phyloP scores from a whole-genome alignment of 1,139 yeast genomes.

The Wickerhamomyces sp. region DNA sequence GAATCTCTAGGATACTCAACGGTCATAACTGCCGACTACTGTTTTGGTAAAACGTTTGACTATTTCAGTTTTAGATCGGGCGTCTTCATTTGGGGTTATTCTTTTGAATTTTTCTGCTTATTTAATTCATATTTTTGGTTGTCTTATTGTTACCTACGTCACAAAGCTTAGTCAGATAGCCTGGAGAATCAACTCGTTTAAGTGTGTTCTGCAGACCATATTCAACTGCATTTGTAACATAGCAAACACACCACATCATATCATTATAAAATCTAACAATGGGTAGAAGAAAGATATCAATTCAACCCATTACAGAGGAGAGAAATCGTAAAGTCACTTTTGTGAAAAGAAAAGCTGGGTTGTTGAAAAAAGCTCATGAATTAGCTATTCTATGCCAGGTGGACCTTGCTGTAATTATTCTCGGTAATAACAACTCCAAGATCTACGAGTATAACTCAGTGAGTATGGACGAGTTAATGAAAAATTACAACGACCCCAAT shows the following conservation, averaged over 20 bases:
- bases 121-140: too few relatives aligned
- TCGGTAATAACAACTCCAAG: constrained; percentile 73
- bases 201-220: too few relatives aligned
- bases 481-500: constrained; percentile 40
- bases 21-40: too few relatives aligned
- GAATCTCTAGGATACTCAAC: too few relatives aligned
- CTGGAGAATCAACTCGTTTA: too few relatives aligned
- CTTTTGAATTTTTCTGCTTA: too few relatives aligned
- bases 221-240: too few relatives aligned
- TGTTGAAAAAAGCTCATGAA: constrained; percentile 95
- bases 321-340: constrained; percentile 86
- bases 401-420: constrained; percentile 84
- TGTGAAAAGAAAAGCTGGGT: constrained; percentile 90
- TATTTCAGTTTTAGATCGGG: too few relatives aligned
- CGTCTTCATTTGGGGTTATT: too few relatives aligned
- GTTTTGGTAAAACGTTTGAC: too few relatives aligned
- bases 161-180: too few relatives aligned
- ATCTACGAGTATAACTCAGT: constrained; percentile 80
- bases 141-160: too few relatives aligned
- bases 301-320: constrained; percentile 87
- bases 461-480: constrained; percentile 57
- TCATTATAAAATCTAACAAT: constrained; percentile 31
- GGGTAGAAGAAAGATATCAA: constrained; percentile 97
- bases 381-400: constrained; percentile 89
- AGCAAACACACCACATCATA: neutral